These are phyloP conservation scores for Rhytidiadelphus loreus DNA, from an alignment of 225 moss, liverwort and hornwort species.

Conservation along the genomic window DNA sequence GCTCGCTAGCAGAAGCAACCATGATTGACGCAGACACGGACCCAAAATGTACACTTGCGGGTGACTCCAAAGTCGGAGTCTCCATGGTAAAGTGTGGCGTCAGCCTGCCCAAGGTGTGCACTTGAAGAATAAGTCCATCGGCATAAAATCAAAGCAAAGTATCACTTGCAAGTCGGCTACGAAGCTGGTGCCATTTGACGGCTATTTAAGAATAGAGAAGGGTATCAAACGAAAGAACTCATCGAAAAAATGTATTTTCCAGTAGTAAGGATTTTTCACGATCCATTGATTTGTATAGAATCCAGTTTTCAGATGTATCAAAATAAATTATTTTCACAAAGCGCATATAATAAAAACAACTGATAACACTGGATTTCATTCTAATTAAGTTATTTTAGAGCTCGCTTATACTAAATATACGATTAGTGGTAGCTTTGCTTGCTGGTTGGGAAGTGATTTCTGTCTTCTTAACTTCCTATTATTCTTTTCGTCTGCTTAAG, in stretches of 20 bases:
- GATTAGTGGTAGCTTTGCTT: neutral
- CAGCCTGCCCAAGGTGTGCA: neutral
- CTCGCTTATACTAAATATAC: neutral
- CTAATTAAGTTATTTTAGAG: neutral
- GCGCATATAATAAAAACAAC: neutral
- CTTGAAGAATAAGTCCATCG: neutral
- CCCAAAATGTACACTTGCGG: neutral
- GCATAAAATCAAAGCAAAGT: neutral
- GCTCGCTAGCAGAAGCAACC: slow-evolving; percentile 20
- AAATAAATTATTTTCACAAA: no score
- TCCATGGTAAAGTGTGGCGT: slow-evolving; percentile 2
- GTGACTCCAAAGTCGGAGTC: neutral
- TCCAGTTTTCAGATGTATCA: no score
- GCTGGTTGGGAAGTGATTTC: neutral
- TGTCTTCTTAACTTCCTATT: neutral
- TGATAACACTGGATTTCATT: neutral
- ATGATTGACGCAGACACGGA: slow-evolving; percentile 21
- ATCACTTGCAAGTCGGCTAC: neutral
- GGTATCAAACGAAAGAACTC: no score
- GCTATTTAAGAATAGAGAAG: neutral
- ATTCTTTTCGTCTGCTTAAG: neutral
- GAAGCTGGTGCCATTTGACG: neutral
- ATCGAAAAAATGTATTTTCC: no score
- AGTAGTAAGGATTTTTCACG: neutral
- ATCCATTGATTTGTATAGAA: no score